phyloP scores from a whole-genome alignment of 257 asterid genomes.

The Schizonepeta tenuifolia region DNA sequence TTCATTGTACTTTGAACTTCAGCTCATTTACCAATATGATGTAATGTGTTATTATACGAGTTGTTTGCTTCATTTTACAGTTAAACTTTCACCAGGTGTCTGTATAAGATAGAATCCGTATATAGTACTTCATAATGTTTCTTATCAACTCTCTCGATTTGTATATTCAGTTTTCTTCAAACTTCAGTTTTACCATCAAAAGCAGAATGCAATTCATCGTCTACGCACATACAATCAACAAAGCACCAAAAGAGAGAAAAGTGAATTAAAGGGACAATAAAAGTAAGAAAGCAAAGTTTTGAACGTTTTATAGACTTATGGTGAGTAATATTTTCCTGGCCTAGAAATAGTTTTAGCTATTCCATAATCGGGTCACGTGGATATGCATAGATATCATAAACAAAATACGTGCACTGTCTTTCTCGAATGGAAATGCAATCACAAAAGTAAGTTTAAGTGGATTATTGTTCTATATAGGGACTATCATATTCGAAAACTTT shows the following conservation, averaged over 20 bases:
- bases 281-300: neutral
- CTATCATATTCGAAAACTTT: neutral
- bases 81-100: neutral
- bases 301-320: neutral
- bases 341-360: slow-evolving; percentile 1
- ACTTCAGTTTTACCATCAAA: neutral
- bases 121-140: neutral
- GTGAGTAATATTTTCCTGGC: neutral
- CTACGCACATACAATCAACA: neutral
- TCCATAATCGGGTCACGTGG: neutral
- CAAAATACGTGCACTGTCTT: neutral
- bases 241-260: neutral
- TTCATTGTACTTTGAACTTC: slow-evolving; percentile 3
- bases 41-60: neutral
- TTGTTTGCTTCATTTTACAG: neutral
- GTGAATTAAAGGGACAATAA: neutral
- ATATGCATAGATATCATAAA: slow-evolving; percentile 2
- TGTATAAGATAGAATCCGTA: too few relatives aligned
- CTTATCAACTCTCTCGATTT: neutral
- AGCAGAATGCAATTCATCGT: neutral
- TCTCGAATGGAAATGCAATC: slow-evolving; percentile 1
- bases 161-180: neutral
- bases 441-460: neutral
- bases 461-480: neutral
- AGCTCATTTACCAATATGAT: slow-evolving; percentile 5